These are phyloP conservation scores for Crithidia acanthocephali DNA, from an alignment of 208 protist species.

Conservation along the genomic window DNA sequence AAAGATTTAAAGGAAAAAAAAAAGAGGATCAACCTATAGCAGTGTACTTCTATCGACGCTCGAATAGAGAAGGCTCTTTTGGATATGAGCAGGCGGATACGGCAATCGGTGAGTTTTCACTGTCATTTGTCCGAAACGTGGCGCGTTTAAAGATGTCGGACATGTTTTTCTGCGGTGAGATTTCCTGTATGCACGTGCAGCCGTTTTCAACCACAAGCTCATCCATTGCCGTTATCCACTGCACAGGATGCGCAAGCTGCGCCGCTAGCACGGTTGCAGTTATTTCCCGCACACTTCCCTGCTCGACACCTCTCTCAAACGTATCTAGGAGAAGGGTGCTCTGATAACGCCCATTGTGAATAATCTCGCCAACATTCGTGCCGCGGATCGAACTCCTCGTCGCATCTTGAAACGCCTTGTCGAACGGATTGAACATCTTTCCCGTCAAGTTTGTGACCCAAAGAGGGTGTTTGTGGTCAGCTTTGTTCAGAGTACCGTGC, in stretches of 20 bases:
- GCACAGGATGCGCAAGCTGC: slow-evolving; percentile 79
- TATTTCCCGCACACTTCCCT: slow-evolving; percentile 66
- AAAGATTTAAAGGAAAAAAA: slow-evolving; percentile 9
- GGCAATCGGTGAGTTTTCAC: background rate
- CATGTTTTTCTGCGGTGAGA: slow-evolving; percentile 62
- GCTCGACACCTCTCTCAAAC: slow-evolving; percentile 47
- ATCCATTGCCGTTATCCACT: slow-evolving; percentile 87
- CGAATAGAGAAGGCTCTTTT: slow-evolving; percentile 30
- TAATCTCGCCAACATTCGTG: slow-evolving; percentile 82
- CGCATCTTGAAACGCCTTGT: slow-evolving; percentile 51
- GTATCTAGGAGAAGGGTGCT: slow-evolving; percentile 46
- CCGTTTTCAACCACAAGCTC: slow-evolving; percentile 49
- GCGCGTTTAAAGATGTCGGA: slow-evolving; percentile 80
- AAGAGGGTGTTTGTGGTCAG: slow-evolving; percentile 25
- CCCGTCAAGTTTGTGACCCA: slow-evolving; percentile 91
- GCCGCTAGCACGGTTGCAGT: slow-evolving; percentile 75
- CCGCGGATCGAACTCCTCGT: slow-evolving; percentile 50
- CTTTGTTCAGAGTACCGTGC: background rate
- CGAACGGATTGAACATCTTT: slow-evolving; percentile 62
- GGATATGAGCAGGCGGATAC: slow-evolving; percentile 35
- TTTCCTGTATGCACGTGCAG: slow-evolving; percentile 56
- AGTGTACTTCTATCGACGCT: too few relatives aligned
- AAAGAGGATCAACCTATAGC: too few relatives aligned
- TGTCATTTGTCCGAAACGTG: slow-evolving; percentile 10
- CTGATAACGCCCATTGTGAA: slow-evolving; percentile 73